phyloP scores from a whole-genome alignment of 345 rosid genomes.

The Clarkia xantiana region DNA sequence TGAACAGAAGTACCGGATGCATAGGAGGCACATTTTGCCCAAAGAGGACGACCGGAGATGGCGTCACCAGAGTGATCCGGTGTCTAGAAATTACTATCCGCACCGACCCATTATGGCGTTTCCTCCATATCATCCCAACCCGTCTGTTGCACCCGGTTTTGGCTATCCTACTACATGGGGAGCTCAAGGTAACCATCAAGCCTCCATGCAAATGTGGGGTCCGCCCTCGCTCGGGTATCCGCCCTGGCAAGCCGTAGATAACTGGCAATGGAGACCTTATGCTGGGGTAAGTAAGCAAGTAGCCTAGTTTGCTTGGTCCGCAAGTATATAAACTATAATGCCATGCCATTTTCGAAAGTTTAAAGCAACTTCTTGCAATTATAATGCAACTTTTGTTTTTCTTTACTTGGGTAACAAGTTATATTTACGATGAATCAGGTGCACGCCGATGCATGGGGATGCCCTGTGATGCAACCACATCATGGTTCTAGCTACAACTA shows the following conservation, averaged over 20 bases:
- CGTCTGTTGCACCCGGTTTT: conserved; percentile 12
- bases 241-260: conserved; percentile 38
- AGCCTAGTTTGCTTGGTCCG: neutral
- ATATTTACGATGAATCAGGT: conserved; percentile 19
- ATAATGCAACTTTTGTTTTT: neutral
- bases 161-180: conserved; percentile 51
- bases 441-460: conserved; percentile 84
- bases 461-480: conserved; percentile 58
- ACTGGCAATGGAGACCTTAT: conserved; percentile 70
- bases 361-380: too few relatives aligned
- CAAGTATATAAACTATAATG: neutral
- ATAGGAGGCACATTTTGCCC: conserved; percentile 62
- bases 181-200: conserved; percentile 33
- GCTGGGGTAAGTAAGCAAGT: conserved; percentile 30
- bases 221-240: conserved; percentile 32
- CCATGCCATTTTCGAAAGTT: neutral
- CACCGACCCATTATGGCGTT: conserved; percentile 72
- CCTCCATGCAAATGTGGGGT: conserved; percentile 46
- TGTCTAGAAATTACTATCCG: conserved; percentile 31
- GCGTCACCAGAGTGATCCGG: conserved; percentile 43
- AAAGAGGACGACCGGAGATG: conserved; percentile 62
- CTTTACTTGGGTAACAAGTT: too few relatives aligned
- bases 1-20: conserved; percentile 82
- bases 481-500: conserved; percentile 17
- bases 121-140: conserved; percentile 39